Evolutionary conservation across 495 filamentous ascomycete species (phyloP).

Genomic region (Viridothelium virens): DNA sequence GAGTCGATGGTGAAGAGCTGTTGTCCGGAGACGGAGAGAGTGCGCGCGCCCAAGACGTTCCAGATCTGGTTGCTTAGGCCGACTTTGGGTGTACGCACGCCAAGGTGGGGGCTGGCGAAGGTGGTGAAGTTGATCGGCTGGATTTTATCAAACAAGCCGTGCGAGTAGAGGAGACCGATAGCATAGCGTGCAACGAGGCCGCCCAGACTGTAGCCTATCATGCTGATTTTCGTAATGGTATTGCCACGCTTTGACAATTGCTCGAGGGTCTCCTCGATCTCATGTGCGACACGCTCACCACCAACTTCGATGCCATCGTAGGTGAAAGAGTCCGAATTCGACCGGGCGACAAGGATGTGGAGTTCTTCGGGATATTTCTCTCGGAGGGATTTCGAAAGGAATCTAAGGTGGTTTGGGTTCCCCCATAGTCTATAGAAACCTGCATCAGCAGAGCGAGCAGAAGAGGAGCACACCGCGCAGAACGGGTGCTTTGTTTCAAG

Average conservation of each 20-base stretch:
- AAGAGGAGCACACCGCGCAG: background rate
- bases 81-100: conserved; percentile 65
- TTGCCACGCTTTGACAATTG: conserved; percentile 55
- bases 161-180: conserved; percentile 72
- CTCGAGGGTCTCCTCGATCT: conserved; percentile 77
- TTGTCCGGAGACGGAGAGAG: conserved; percentile 68
- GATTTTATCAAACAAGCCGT: conserved; percentile 67
- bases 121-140: conserved; percentile 89
- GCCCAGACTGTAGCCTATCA: conserved; percentile 85
- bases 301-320: conserved; percentile 92
- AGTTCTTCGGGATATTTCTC: conserved; percentile 58
- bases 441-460: background rate
- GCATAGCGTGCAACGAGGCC: conserved; percentile 83
- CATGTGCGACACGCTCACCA: conserved; percentile 77
- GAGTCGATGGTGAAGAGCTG: conserved; percentile 83
- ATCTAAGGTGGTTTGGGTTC: conserved; percentile 74
- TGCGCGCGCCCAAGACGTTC: conserved; percentile 73
- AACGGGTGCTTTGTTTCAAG: background rate
- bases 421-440: conserved; percentile 66
- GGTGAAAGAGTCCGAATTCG: conserved; percentile 74
- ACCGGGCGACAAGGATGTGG: conserved; percentile 66
- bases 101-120: conserved; percentile 85
- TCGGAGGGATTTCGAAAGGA: conserved; percentile 59
- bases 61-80: conserved; percentile 61
- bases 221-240: conserved; percentile 68